Evolutionary conservation across 306 rosid species (phyloP), one percentile per base, ranked within the genome.

Genomic region (Canavalia gladiata): DNA sequence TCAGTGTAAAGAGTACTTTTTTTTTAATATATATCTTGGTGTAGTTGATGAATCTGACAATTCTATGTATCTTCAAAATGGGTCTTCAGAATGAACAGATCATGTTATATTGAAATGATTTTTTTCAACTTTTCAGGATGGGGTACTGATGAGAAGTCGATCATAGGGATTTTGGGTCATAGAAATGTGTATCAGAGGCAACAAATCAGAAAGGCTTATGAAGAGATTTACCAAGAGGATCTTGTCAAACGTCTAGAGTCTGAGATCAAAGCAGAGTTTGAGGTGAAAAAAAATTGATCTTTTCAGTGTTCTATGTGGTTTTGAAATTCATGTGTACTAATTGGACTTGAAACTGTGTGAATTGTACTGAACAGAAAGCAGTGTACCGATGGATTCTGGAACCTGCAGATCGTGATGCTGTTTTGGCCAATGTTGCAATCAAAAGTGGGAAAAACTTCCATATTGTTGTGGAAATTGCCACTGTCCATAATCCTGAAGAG

Each of bases 131-230:
- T 25, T 68, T n/a, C 41, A 93, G 98, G 98, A 12, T 93, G 93
- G 97, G 98, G 98, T 1, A 90, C 97, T 25, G 84, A 92, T 84
- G 98, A 94, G 91, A 90, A 90, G 74, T 82, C 70, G 2, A 76
- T 92, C n/a, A 88, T 89, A 59, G 4, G 70, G 6, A 79, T 89
- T 1, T 70, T 90, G 60, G 95, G 90, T n/a, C 90, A 86, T 8
- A 94, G 95, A 88, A 89, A 86, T 74, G 89, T 87, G 8, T 18
- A 37, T 68, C 98, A 91, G 60, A 93, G 93, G 75, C 88, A 86
- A 74, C 86, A 85, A 75, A 94, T 94, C 68, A 94, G 95, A 86
- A 82, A 45, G 31, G 83, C 88, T 67, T 94, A 90, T 47, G 91
- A 91, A 33, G 79, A 81, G n/a, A 66, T 84, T 35, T 94, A 68